phyloP scores from a whole-genome alignment of 2,329 filamentous ascomycete genomes.

The Talaromyces marneffei region DNA sequence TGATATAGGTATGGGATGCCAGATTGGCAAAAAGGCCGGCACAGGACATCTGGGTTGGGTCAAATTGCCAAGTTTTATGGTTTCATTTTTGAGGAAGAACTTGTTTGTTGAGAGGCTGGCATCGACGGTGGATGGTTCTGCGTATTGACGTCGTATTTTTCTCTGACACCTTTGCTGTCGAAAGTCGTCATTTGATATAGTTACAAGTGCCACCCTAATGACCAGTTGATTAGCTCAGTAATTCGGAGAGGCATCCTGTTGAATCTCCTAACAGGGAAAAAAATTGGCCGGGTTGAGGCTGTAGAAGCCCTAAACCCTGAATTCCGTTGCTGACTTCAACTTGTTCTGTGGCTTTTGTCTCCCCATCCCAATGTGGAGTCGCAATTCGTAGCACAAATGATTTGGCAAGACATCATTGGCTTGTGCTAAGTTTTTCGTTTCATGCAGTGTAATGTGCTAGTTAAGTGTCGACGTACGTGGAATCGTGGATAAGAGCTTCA shows the following conservation, averaged over 20 bases:
- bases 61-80: conserved; percentile 5
- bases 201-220: background rate
- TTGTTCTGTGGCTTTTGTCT: background rate
- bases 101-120: background rate
- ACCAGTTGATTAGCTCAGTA: background rate
- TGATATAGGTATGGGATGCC: conserved; percentile 4
- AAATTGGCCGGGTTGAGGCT: background rate
- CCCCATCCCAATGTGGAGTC: background rate
- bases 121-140: conserved; percentile 5
- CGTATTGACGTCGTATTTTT: background rate
- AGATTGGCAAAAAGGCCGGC: conserved; percentile 10
- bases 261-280: background rate
- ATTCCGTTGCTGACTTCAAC: background rate
- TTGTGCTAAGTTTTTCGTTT: background rate
- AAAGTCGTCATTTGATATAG: background rate
- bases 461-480: background rate
- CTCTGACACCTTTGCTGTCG: background rate
- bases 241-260: too few species aligned
- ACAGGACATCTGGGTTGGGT: conserved; percentile 6
- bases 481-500: background rate
- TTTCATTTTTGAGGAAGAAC: conserved; percentile 1
- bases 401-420: background rate
- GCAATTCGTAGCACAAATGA: background rate
- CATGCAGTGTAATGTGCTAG: background rate
- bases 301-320: background rate